phyloP scores from a whole-genome alignment of 208 protist species.

The Novymonas esmeraldas region DNA sequence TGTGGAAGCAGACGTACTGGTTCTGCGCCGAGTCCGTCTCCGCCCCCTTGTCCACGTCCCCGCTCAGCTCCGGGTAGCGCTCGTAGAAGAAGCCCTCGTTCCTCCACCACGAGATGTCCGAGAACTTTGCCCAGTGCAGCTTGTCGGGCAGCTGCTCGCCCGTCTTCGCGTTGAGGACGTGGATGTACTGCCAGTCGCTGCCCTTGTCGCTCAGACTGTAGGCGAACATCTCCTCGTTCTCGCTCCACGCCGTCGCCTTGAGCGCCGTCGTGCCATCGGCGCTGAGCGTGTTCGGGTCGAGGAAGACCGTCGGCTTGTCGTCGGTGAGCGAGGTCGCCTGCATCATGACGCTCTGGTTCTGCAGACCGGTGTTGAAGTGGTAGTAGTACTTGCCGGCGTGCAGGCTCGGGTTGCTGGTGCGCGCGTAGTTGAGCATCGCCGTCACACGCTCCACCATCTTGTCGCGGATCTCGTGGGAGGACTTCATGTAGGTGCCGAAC shows the following conservation, averaged over 20 bases:
- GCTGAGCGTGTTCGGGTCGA: constrained; percentile 91
- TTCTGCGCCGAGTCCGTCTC: constrained; percentile 86
- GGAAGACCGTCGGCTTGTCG: constrained; percentile 60
- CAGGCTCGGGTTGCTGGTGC: constrained; percentile 67
- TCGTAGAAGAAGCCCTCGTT: constrained; percentile 94
- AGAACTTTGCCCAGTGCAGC: constrained; percentile 92
- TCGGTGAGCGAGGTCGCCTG: constrained; percentile 37
- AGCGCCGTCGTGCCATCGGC: constrained; percentile 89
- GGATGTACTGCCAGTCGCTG: constrained; percentile 91
- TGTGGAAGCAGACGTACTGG: constrained; percentile 91
- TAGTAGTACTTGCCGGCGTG: constrained; percentile 83
- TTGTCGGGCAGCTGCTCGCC: constrained; percentile 68
- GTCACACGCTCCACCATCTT: constrained; percentile 66
- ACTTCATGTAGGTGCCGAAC: constrained; percentile 71
- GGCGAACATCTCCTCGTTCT: constrained; percentile 80
- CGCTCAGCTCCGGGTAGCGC: constrained; percentile 73
- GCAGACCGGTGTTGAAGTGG: constrained; percentile 91
- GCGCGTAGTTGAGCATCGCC: constrained; percentile 79
- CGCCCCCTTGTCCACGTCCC: constrained; percentile 76
- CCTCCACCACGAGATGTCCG: constrained; percentile 78
- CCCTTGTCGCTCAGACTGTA: constrained; percentile 90
- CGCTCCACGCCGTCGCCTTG: constrained; percentile 54
- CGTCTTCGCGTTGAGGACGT: constrained; percentile 62
- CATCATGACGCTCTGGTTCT: constrained; percentile 90
- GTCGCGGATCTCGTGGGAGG: constrained; percentile 43